Evolutionary conservation across 202 grass and related monocot genomes (phyloP), one percentile per base, ranked within the genome.

Genomic region (Schoenoplectus tabernaemontani): DNA sequence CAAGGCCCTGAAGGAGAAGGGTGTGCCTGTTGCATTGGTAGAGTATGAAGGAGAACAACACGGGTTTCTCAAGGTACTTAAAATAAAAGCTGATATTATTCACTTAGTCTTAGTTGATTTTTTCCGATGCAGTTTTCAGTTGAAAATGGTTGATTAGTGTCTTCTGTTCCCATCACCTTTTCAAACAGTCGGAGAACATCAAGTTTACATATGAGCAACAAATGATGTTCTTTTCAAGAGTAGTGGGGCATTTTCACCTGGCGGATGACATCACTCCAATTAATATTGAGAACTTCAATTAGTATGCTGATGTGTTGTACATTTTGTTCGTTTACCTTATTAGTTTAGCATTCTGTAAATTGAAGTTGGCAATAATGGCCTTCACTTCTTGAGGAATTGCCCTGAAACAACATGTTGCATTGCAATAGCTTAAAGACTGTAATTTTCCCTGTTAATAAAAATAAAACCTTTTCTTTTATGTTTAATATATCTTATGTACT

Each of bases 31-130:
- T 83, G 91, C 85, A 30, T 92, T 98, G 81, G 88, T 98, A 3
- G 91, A 98, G 87, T 95, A 95, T 24, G 91, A 98, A 89, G 91
- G 91, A 56, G 95, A 92, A 76, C 95, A 94, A 32, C 95, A 98
- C 34, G 91, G 91, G 4, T 95, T 98, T 70, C 85, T 88, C 56
- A 90, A 98, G 95, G 95, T 86, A 65, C 33, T 26, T 8, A 33
- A 23, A 68, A 62, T 30, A 37, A n/a, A 72, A 58, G 44, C 22
- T 60, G 58, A 33, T 32, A 62, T 33, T 12, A 62, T n/a, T 28
- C 28, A 13, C 23, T 61, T 66, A 37, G 3, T 58, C 77, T 69
- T 32, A 80, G 38, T 72, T 48, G 15, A 64, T 16, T 76, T 58
- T 32, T 57, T 76, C 13, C 37, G 38, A 20, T 17, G 57, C 59